phyloP scores from a whole-genome alignment of 352 stramenopile genomes.

The Phytophthora podocarpi region DNA sequence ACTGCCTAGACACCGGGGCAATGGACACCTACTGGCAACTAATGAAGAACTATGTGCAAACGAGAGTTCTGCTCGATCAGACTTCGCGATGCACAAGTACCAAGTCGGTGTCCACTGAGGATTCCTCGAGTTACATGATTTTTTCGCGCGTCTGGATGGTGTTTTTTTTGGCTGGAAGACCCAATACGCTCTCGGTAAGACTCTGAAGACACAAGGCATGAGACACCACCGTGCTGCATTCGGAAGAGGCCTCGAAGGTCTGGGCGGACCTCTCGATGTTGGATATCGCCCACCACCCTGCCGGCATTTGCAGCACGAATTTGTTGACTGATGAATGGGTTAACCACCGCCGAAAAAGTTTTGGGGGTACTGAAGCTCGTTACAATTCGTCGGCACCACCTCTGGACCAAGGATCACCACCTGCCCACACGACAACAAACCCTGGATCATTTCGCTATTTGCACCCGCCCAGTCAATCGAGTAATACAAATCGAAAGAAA shows the following conservation, averaged over 20 bases:
- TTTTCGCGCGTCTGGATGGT: not conserved
- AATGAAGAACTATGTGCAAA: too few species aligned
- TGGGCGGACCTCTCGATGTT: too few species aligned
- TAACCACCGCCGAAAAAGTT: conserved; percentile 12
- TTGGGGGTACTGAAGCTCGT: not conserved
- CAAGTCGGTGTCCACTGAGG: not conserved
- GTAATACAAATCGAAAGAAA: conserved; percentile 2
- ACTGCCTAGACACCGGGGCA: not conserved
- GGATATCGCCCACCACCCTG: conserved; percentile 10
- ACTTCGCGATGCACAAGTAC: not conserved
- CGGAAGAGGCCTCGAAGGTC: not conserved
- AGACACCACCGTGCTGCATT: conserved; percentile 16
- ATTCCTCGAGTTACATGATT: not conserved
- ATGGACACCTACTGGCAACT: not conserved
- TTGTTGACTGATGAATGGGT: conserved; percentile 21
- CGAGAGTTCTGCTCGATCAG: too few species aligned
- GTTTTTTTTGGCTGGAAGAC: not conserved
- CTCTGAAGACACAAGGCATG: not conserved
- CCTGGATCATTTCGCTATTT: conserved; percentile 20
- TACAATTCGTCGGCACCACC: conserved; percentile 1
- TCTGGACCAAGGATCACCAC: conserved; percentile 7
- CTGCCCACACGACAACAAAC: not conserved
- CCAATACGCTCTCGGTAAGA: too few species aligned
- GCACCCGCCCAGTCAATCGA: conserved; percentile 3
- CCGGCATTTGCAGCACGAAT: not conserved